Base-by-base conservation (phyloP, 2,329 filamentous ascomycete species). In the Cladosporium sp. region DNA sequence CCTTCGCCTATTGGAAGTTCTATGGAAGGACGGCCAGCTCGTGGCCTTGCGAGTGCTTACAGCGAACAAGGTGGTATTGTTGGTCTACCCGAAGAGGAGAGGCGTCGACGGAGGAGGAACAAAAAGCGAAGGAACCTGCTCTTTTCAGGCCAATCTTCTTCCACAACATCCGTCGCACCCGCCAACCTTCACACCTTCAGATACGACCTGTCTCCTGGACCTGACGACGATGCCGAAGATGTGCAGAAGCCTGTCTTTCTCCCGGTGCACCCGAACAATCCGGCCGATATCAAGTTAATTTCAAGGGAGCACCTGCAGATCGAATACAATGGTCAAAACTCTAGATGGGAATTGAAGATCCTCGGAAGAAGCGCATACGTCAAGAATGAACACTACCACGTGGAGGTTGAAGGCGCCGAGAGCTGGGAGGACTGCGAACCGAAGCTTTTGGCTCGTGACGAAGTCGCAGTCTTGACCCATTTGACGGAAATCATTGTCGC, bases 241-340 rank as follows among this genome's bases (percentile, higher is more conserved):
- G 53, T 50, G 9, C 41, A 49, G 39, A 51, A 46, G 51, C 79
- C 82, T 49, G 82, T 84, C 3, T 77, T 87, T 51, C 76, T 90
- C 42, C 80, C 81, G 29, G 87, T 91, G 38, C 86, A 90, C 64
- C 86, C 86, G 3, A 82, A 81, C 0, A 78, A 81, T 53, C 78
- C 80, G 2, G 73, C 67, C 53, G 80, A 78, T 55, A 87, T 86
- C 43, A 86, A 85, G 62, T 79, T 78, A 43, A 90, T 91, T 49
- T 91, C 86, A 3, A 76, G 86, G 53, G 74, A 85, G 58, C 87
- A 92, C 64, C 72, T 88, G 42, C 84, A 82, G 59, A 88, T 92
- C 57, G 73, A 78, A 40, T 91, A 84, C 68, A 85, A 86, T 59
- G 74, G 78, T 54, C 72, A 80, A 11, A 74, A 74, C 35, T 74